Base-by-base conservation (phyloP, 2,329 filamentous ascomycete species). In the Microascus cirrosus region DNA sequence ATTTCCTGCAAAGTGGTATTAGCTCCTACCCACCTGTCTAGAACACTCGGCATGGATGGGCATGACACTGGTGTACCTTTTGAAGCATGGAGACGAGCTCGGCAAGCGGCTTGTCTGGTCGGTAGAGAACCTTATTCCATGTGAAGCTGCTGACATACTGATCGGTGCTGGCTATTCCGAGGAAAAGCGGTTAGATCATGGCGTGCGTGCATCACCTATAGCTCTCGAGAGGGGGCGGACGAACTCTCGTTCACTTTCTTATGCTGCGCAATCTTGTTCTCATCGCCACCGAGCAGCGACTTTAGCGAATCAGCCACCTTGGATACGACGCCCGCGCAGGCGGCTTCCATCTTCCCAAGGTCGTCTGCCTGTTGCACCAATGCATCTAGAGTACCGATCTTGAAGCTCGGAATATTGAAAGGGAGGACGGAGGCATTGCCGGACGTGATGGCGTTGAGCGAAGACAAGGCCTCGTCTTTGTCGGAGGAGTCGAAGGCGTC, bases 71-170 rank as follows among this genome's bases (percentile, higher is more conserved):
- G 28, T 65, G 15, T 65, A 90, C 90, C 83, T 95, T 96, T 69
- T 95, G 90, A 59, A 99, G 76, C 48, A 85, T 86, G 70, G 91
- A 88, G 65, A 96, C 87, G 60, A 97, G 79, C 68, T 97, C 93
- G 58, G 84, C 81, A 61, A 99, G 82, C 55, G 93, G 83, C 71
- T 93, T 95, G 72, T 99, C 94, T 61, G 89, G 87, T 66, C 94
- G 86, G 73, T 97, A 99, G 70, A 96, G 94, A 73, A 95, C 90
- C 73, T 94, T 96, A 76, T 97, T 97, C 94, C 94, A 99, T 63
- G 84, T 82, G 73, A 97, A 99, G 58, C 82, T 86, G 68, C 86
- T 84, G 53, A 99, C 77, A 70, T 97, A 99, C 70, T 93, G 87
- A 66, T 96, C 93, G 60, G 93, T 91, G n/a, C 94, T 92, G 72